Evolutionary conservation across 192 early-diverging fungal genomes (phyloP), one percentile per base, ranked within the genome.

Genomic region (Geranomyces variabilis): DNA sequence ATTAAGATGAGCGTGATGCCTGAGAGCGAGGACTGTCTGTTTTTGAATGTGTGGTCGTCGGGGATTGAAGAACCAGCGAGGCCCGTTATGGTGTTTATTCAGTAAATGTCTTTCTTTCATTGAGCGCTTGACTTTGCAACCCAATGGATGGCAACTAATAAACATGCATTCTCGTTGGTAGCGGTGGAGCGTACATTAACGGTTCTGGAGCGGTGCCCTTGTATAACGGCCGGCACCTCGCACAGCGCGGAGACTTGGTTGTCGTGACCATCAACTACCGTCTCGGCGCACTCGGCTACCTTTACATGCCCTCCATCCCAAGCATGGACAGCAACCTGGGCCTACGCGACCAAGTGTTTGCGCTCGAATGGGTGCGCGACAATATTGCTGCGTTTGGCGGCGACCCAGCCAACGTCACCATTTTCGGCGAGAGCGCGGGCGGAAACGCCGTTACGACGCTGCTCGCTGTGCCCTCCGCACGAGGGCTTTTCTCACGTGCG

Each of bases 311-410:
- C 15, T 63, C 68, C 28, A 77, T 75, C 55, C 15, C 62, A 3
- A 48, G 71, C 8, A 74, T 41, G 22, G 66, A 63, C 21, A 67
- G 43, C 28, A 86, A 88, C 75, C 71, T 66, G 65, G 87, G 83
- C 22, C 15, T 87, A 14, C 77, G 76, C 22, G 88, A 89, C 67
- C 88, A 89, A 63, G 66, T 81, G 36, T 30, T 69, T 6, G 88
- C 86, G 19, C 63, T 89, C 0, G 63, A 79, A 29, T 89, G 88
- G 88, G 79, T 89, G 3, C 29, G 84, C 43, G 57, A 87, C 55
- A 81, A 89, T 63, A 84, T 89, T 65, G 66, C 53, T 0, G 67
- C 58, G 15, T 89, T 89, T 64, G 88, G 88, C 6, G 88, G 88
- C 31, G 80, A 89, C 53, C 85, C 86, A 0, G 70, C 63, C 4